Base-by-base conservation (phyloP, 1,284 basidiomycete species). In the Fereydounia khargensis region DNA sequence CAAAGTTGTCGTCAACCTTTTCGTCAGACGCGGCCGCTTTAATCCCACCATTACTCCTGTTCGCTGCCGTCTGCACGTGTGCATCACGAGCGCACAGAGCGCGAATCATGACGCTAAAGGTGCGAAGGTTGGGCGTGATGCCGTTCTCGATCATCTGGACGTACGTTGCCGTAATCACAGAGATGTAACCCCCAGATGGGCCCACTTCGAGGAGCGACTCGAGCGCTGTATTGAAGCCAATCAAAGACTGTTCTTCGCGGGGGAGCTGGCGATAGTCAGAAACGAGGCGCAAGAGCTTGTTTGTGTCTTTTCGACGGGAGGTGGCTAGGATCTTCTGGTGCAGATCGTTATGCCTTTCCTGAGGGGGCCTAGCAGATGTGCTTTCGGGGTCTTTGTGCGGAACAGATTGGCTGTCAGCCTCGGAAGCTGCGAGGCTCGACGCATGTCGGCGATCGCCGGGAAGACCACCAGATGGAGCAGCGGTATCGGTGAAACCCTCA, bases 31-130 rank as follows among this genome's bases (percentile, higher is more conserved):
- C 33, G 49, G 39, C 18, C 20, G 44, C 11, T 48, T 47, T 6
- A 16, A 39, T 7, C 22, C 39, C 24, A 16, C 19, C 17, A 13
- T 31, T 33, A 18, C 21, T 32, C 16, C 16, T 7, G 20, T 20
- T n/a, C 33, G 36, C 31, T 52, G 40, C 20, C 68, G 68, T 33
- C 28, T 81, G 77, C 3, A 89, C 81, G 65, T 92, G 88, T 8
- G 78, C 71, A 63, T 94, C 89, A 28, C 90, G 85, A 21, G 81
- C 78, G 18, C 84, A 83, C 47, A 95, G 81, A 0, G 84, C 85
- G 2, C 77, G 71, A 53, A 95, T 84, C 40, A 92, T 80, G 25
- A 78, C 77, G n/a, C 80, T 73, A 70, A 89, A 91, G 0, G 89
- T 91, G 28, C 76, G 69, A 10, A 79, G 65, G 59, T 86, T 85